Evolutionary conservation across 2,329 filamentous ascomycete species (phyloP).

Genomic region (Fusarium chlamydosporum): DNA sequence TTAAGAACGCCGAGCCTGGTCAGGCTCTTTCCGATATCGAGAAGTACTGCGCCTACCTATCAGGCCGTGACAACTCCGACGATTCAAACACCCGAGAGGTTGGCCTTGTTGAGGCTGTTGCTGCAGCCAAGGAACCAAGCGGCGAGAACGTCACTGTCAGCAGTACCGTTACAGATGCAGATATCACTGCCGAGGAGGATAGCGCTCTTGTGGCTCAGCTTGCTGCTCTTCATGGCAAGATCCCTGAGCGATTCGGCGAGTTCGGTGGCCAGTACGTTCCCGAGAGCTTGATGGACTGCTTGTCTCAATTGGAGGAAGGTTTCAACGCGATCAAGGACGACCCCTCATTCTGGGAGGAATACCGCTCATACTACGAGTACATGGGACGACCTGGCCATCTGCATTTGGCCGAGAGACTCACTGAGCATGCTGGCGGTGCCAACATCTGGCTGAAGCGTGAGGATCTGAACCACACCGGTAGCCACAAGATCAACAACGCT

Average conservation of each 20-base stretch:
- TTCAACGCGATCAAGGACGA: conserved; percentile 92
- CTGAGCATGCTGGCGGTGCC: conserved; percentile 88
- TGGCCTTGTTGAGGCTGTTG: conserved; percentile 76
- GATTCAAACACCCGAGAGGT: conserved; percentile 71
- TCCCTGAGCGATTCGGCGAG: conserved; percentile 91
- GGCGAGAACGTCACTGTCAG: conserved; percentile 65
- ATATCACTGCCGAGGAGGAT: conserved; percentile 69
- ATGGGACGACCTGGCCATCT: conserved; percentile 96
- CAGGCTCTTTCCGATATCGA: conserved; percentile 76
- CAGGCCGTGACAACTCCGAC: conserved; percentile 61
- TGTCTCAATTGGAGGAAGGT: conserved; percentile 89
- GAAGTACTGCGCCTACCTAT: conserved; percentile 84
- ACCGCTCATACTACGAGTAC: conserved; percentile 94
- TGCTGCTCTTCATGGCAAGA: conserved; percentile 82
- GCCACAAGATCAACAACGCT: conserved; percentile 99
- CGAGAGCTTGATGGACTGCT: conserved; percentile 96
- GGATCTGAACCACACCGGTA: conserved; percentile 97
- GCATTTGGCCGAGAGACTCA: conserved; percentile 89
- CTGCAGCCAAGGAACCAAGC: conserved; percentile 62
- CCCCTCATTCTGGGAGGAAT: conserved; percentile 96
- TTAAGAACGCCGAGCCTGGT: conserved; percentile 61
- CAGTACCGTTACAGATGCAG: conserved; percentile 75
- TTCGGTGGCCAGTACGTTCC: conserved; percentile 98
- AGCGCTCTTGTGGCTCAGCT: conserved; percentile 83
- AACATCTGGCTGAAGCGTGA: conserved; percentile 99